Base-by-base conservation (phyloP, 371 early-diverging fungal genomes). In the Rhizopus arrhizus region DNA sequence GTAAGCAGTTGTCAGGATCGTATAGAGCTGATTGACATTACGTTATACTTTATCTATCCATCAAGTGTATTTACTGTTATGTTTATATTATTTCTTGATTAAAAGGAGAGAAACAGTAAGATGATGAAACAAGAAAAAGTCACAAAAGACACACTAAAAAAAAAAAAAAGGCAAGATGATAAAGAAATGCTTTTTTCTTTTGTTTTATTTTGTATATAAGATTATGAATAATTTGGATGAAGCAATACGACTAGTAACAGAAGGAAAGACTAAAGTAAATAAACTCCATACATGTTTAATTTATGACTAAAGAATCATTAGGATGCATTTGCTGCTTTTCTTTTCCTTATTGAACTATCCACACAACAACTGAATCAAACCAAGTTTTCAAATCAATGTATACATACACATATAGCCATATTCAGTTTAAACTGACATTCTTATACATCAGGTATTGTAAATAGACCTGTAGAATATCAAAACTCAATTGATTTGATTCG, bases 381-480 rank as follows among this genome's bases (percentile, higher is more conserved):
- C 32, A 72, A 71, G 41, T 80, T 80, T 65, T 70, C 72, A 29
- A 75, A 74, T 61, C 77, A 76, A 56, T 73, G 80, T 80, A 73
- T 50, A 11, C 5, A 34, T 11, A 35, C 13, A 34, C 35, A 5
- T 29, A 12, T 38, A 56, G 16, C 32, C 32, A 16, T n/a, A 43
- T n/a, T 13, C 32, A 10, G 50, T 34, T 34, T n/a, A 12, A 32
- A 10, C 43, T 61, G 35, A 45, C 16, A 10, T 49, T 36, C 9
- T 28, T 55, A 3, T 38, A 13, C 34, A 52, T 42, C 45, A 78
- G 78, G 69, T 43, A 61, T 73, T 35, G 71, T 75, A 54, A 69
- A 72, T 7, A 73, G 64, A 43, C 71, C 78, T 33, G 11, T 42
- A 15, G 56, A 63, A 15, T 78, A 71, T 49, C 64, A 73, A 52